phyloP scores from a whole-genome alignment of 2,329 filamentous ascomycete genomes.

The Cladosporium sp. region DNA sequence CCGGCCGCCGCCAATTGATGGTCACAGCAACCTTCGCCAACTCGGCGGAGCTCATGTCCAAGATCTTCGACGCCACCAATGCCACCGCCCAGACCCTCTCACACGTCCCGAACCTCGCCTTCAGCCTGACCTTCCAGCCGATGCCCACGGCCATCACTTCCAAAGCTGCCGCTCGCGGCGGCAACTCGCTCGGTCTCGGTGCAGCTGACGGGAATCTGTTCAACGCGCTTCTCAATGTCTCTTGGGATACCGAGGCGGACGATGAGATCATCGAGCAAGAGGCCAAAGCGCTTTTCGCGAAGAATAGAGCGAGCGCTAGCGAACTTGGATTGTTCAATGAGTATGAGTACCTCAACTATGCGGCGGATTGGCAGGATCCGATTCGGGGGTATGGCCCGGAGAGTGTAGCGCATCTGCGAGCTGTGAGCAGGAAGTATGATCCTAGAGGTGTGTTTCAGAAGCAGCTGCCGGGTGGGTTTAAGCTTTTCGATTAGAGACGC shows the following conservation, averaged over 20 bases:
- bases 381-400: conserved; percentile 27
- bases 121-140: conserved; percentile 18
- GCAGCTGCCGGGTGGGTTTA: conserved; percentile 32
- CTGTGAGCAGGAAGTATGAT: conserved; percentile 32
- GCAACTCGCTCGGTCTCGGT: conserved; percentile 12
- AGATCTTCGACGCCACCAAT: conserved; percentile 16
- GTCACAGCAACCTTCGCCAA: conserved; percentile 18
- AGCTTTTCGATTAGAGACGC: conserved; percentile 13
- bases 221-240: conserved; percentile 15
- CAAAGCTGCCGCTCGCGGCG: conserved; percentile 2
- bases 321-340: conserved; percentile 13
- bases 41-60: conserved; percentile 15
- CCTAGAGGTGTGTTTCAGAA: conserved; percentile 31
- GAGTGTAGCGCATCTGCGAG: conserved; percentile 26
- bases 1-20: conserved; percentile 17
- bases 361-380: conserved; percentile 32
- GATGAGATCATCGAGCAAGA: conserved; percentile 12
- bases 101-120: conserved; percentile 11
- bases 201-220: conserved; percentile 12
- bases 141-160: conserved; percentile 15
- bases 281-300: conserved; percentile 10
- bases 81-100: conserved; percentile 11
- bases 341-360: conserved; percentile 33
- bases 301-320: conserved; percentile 4
- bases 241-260: conserved; percentile 13